Evolutionary conservation across 164 flowering plant species (phyloP).

Genomic region (Magnolia changhungtana): DNA sequence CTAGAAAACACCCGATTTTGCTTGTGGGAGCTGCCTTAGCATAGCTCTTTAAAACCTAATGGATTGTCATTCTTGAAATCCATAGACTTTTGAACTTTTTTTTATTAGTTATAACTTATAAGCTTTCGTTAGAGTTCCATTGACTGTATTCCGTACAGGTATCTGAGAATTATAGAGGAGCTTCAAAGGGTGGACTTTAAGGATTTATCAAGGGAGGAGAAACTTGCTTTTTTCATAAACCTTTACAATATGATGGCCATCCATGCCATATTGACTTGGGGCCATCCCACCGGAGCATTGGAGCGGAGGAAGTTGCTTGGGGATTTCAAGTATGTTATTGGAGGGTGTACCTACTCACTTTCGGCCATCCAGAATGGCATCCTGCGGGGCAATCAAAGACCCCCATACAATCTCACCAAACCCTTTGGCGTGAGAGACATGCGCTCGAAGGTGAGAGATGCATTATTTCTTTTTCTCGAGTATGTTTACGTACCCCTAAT

Average conservation of each 20-base stretch:
- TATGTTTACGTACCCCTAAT: background rate
- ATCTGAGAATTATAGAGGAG: constrained; percentile 72
- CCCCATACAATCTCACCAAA: constrained; percentile 73
- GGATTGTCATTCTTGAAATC: background rate
- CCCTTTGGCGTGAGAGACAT: constrained; percentile 63
- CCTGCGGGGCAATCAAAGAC: constrained; percentile 70
- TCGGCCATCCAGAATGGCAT: constrained; percentile 82
- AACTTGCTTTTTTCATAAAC: constrained; percentile 77
- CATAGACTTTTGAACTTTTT: background rate
- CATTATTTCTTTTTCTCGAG: background rate
- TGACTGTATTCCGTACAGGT: constrained; percentile 34
- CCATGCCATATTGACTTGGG: constrained; percentile 66
- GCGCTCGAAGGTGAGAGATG: constrained; percentile 47
- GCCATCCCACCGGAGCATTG: constrained; percentile 58
- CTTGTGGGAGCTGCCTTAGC: no score
- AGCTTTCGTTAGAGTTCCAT: background rate
- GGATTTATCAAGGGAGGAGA: constrained; percentile 72
- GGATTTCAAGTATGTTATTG: constrained; percentile 83
- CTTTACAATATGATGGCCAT: constrained; percentile 89
- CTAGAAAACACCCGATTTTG: no score
- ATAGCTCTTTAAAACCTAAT: no score
- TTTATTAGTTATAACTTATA: background rate
- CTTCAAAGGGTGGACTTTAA: constrained; percentile 77
- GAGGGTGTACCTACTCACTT: constrained; percentile 74
- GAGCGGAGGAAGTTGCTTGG: constrained; percentile 68